Conservation (phyloP, 2,329 filamentous ascomycete genomes). For the Colletotrichum eleusines region DNA sequence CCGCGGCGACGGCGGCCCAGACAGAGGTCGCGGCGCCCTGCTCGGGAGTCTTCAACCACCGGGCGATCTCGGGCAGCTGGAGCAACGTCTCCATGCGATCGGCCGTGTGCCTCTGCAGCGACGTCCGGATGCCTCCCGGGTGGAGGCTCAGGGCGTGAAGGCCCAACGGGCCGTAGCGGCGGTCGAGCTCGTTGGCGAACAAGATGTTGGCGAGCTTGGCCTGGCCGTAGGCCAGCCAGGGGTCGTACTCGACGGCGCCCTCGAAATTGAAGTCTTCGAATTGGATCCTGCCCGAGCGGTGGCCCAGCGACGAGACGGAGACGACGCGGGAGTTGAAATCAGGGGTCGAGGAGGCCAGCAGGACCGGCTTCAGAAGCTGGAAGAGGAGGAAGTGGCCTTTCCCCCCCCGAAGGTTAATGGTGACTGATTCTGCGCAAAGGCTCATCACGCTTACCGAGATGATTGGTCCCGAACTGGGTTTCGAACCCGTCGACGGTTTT, state of each 20-base stretch:
- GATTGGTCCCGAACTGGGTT: slow-evolving; percentile 64
- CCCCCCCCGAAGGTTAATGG: slow-evolving; percentile 2
- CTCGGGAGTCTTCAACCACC: slow-evolving; percentile 22
- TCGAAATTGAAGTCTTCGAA: slow-evolving; percentile 46
- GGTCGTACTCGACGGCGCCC: slow-evolving; percentile 50
- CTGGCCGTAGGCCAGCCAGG: slow-evolving; percentile 58
- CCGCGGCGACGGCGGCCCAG: slow-evolving; percentile 56
- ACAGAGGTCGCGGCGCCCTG: slow-evolving; percentile 64
- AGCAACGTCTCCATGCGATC: neutral
- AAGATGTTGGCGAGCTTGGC: slow-evolving; percentile 65
- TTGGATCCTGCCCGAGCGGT: slow-evolving; percentile 51
- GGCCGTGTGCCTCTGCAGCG: slow-evolving; percentile 17
- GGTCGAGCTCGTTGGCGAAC: slow-evolving; percentile 63
- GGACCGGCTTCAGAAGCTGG: slow-evolving; percentile 37
- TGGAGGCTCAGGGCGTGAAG: slow-evolving; percentile 43
- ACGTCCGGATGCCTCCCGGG: slow-evolving; percentile 39
- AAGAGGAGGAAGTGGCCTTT: slow-evolving; percentile 61
- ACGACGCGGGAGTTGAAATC: slow-evolving; percentile 58
- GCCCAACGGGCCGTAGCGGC: slow-evolving; percentile 54
- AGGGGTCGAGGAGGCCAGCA: slow-evolving; percentile 36
- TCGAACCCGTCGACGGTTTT: slow-evolving; percentile 46
- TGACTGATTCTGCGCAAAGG: neutral
- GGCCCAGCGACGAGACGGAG: slow-evolving; percentile 57
- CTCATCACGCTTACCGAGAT: slow-evolving; percentile 51
- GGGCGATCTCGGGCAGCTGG: slow-evolving; percentile 20